Base-by-base conservation (phyloP, 805 yeast genomes). In the Torulaspora maleeae region DNA sequence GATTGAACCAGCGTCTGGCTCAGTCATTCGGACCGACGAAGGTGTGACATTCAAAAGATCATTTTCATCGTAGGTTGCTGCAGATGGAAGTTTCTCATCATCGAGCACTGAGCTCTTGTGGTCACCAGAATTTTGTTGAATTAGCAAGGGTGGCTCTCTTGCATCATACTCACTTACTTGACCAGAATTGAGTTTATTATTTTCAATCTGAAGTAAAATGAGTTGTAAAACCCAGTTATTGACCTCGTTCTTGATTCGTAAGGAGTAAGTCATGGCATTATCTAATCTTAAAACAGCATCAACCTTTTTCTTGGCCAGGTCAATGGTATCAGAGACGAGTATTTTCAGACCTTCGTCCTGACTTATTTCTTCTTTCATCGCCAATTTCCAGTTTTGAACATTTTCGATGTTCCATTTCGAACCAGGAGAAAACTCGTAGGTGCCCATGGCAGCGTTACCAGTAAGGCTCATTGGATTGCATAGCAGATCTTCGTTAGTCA, bases 231-330 rank as follows among this genome's bases (percentile, higher is more conserved):
- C 89, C 57, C 80, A 68, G 16, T 66, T 73, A 58, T 88, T 93
- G 3, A 88, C 85, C 63, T 90, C 96, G 42, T 75, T 77, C 43
- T 86, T 84, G 40, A 89, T 80, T 55, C 80, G 82, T 51, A 83
- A 83, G 16, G 86, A 80, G 61, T 83, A 88, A 44, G 83, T 79
- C 48, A 86, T 70, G 2, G 87, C 78, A 49, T 89, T 84, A 11
- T 86, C 82, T 44, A 86, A 71, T 56, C 96, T 71, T 13, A 79
- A 70, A 15, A 88, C 74, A 0, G 86, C 74, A 42, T 83, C 87
- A 2, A 86, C 73, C 62, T 90, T 90, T 13, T 76, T 78, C 40
- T 72, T 72, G 0, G 82, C 80, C 19, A 83, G 56, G 0, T 59
- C 60, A 49, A 80, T 77, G 0, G 95, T 85, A 56, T 89, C 95